Percentiles rank a stretch among this genome's conserved stretches.
Conservation (phyloP, 1,139 yeast genomes). For the Blastobotrys elegans region DNA sequence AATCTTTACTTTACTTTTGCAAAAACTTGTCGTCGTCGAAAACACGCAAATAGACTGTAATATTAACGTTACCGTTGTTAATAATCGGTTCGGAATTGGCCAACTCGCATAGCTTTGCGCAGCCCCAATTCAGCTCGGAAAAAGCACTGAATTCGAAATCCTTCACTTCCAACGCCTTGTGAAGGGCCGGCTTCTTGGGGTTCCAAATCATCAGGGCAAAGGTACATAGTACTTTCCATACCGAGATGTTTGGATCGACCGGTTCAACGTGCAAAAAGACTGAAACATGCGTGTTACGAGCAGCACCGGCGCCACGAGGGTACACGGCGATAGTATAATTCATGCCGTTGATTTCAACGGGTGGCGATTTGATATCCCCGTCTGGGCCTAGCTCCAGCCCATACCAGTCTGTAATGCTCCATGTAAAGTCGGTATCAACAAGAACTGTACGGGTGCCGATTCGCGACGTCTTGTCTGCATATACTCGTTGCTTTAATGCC, state of each 20-base stretch:
- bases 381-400: conserved; percentile 9
- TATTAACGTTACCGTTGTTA: background rate
- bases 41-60: conserved; percentile 11
- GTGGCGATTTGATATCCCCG: conserved; percentile 13
- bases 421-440: conserved; percentile 11
- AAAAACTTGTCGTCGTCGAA: conserved; percentile 12
- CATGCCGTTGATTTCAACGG: conserved; percentile 10
- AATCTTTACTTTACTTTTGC: too few relatives aligned
- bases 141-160: conserved; percentile 12
- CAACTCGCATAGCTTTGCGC: conserved; percentile 9
- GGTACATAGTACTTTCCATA: conserved; percentile 12
- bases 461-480: background rate
- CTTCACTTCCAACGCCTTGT: conserved; percentile 10
- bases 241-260: conserved; percentile 1
- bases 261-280: conserved; percentile 11
- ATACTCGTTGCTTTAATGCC: conserved; percentile 7
- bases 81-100: conserved; percentile 1
- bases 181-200: conserved; percentile 7
- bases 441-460: conserved; percentile 5
- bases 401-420: conserved; percentile 13
- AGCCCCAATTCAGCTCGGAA: conserved; percentile 13
- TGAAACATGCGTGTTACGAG: conserved; percentile 9
- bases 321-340: conserved; percentile 12
- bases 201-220: conserved; percentile 13
- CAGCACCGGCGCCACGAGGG: conserved; percentile 12